Evolutionary conservation across 1,284 basidiomycete genomes (phyloP), one percentile per base, ranked within the genome.

Genomic region (Athelia sp.): DNA sequence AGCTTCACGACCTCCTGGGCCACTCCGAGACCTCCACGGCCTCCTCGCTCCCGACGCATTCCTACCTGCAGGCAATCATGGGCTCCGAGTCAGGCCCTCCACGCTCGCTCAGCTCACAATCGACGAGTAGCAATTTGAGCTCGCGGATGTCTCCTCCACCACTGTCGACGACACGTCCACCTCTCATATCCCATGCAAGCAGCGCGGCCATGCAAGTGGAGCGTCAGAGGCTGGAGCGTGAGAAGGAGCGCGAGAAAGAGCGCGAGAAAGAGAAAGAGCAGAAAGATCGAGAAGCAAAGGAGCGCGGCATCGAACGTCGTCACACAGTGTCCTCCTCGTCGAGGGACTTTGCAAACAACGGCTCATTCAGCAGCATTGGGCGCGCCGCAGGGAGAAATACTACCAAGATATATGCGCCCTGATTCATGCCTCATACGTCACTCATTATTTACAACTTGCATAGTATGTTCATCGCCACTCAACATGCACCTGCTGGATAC

Each of bases 1-100:
- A 53, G 46, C 59, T 62, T 17, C 54, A 50, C 17, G 56, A 59
- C 3, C 49, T 61, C 23, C 58, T 61, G 26, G 36, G 54, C 4
- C 50, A 56, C 34, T 51, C 51, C 17, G 38, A 14, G 11, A 21
- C 50, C 36, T 23, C 45, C 13, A 38, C 48, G 14, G n/a, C 46
- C 13, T 40, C 36, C 15, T 40, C 36, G n/a, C 36, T 40, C 36
- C 36, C 36, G 4, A 21, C 36, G 36, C 15, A 40, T n/a, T 40
- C 36, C 15, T 21, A 40, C 19, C 19, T 40, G 36, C 36, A 40
- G 36, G 15, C 36, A n/a, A 40, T 40, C 15, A n/a, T 40, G 19
- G 9, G 8, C 6, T 40, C 36, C 15, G 36, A 40, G 15, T 17
- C 36, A n/a, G 19, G 36, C 4, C 36, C 36, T n/a, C 19, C 36